A percentile compares a stretch with the other conserved stretches of the same genome.
Evolutionary conservation across 352 stramenopile genomes (phyloP).

Genomic region (Globisporangium splendens): DNA sequence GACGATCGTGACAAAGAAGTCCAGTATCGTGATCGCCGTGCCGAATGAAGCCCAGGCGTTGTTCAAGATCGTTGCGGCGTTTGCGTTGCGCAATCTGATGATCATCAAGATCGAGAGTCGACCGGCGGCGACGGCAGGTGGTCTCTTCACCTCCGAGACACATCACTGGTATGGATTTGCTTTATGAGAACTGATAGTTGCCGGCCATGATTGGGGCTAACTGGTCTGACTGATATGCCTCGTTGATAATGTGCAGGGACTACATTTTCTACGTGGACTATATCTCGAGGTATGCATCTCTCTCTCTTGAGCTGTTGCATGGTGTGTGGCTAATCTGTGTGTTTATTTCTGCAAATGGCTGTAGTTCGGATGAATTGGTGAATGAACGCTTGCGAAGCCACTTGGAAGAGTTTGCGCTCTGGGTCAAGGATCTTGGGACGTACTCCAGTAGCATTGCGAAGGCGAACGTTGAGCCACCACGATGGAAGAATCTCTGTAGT

Average conservation of each 20-base stretch:
- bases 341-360: constrained; percentile 2
- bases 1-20: constrained; percentile 39
- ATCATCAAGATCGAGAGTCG: constrained; percentile 84
- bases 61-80: constrained; percentile 78
- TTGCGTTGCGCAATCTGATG: constrained; percentile 70
- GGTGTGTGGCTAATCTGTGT: background rate
- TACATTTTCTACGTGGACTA: constrained; percentile 85
- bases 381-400: constrained; percentile 54
- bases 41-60: constrained; percentile 67
- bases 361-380: constrained; percentile 25
- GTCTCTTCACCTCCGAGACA: constrained; percentile 59
- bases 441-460: constrained; percentile 63
- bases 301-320: background rate
- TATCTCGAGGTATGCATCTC: constrained; percentile 40
- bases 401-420: constrained; percentile 72
- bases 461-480: constrained; percentile 57
- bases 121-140: constrained; percentile 55
- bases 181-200: too few relatives aligned
- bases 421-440: constrained; percentile 71
- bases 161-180: constrained; percentile 52
- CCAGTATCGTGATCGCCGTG: constrained; percentile 65
- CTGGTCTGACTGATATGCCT: background rate
- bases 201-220: background rate
- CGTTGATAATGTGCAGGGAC: constrained; percentile 32
- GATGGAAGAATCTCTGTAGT: constrained; percentile 64